Evolutionary conservation across 2,329 filamentous ascomycete genomes (phyloP).

Genomic region (Neofusicoccum sp.): DNA sequence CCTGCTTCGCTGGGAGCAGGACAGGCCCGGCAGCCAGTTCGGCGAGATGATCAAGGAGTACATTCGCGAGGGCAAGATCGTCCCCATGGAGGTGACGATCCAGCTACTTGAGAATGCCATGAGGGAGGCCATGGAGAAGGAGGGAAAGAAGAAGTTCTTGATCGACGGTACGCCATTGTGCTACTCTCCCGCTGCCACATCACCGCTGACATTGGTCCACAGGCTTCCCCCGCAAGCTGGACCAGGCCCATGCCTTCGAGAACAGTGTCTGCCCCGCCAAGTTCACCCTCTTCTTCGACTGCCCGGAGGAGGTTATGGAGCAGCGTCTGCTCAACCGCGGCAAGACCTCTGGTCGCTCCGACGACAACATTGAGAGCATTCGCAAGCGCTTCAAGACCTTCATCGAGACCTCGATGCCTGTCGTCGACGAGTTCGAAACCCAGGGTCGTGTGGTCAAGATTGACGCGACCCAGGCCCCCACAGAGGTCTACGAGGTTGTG

Average conservation of each 20-base stretch:
- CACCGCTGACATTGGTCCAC: background rate
- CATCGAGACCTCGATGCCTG: conserved; percentile 95
- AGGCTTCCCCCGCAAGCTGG: conserved; percentile 95
- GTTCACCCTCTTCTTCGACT: conserved; percentile 93
- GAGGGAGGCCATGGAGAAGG: conserved; percentile 64
- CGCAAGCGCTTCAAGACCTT: conserved; percentile 96
- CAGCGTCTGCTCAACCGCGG: conserved; percentile 81
- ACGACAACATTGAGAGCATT: conserved; percentile 95
- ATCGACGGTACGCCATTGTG: conserved; percentile 55
- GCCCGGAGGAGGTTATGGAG: conserved; percentile 87
- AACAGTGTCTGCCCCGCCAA: conserved; percentile 79
- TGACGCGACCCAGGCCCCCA: conserved; percentile 68
- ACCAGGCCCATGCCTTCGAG: conserved; percentile 95
- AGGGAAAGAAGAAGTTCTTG: conserved; percentile 70
- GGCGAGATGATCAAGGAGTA: conserved; percentile 90
- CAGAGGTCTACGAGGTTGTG: conserved; percentile 64
- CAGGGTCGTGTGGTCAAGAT: conserved; percentile 81
- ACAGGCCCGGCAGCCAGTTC: conserved; percentile 82
- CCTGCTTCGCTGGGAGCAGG: conserved; percentile 89
- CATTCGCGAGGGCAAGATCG: conserved; percentile 93
- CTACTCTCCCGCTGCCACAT: background rate
- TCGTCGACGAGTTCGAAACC: conserved; percentile 80
- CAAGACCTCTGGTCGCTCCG: conserved; percentile 86
- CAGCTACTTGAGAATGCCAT: conserved; percentile 94
- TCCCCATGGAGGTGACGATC: conserved; percentile 98